Base-by-base conservation (phyloP, 2,329 filamentous ascomycete species). In the Alternaria sp. region DNA sequence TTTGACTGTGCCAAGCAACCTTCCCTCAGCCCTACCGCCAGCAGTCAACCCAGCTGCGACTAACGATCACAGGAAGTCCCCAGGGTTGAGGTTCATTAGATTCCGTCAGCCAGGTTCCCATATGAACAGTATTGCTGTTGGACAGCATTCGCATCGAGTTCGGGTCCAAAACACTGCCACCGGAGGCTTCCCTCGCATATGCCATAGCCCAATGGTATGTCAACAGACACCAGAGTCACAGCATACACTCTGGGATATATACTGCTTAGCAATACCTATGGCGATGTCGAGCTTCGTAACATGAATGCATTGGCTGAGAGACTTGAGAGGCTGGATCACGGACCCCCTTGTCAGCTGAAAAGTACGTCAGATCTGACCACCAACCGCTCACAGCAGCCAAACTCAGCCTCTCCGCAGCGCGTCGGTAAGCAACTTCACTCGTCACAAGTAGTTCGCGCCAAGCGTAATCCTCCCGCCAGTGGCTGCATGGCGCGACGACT, bases 281-380 rank as follows among this genome's bases (percentile, higher is more conserved):
- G 10, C 14, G 12, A 47, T 14, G 8, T 18, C 15, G 4, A 23
- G 14, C 4, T 28, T 62, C 18, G 20, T 14, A 47, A 15, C 18
- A 12, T 30, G 20, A 37, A 20, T 25, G 41, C 8, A 54, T 62
- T 58, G 46, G 55, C n/a, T 54, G 41, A 30, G 21, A 54, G 14
- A 47, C 14, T 33, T 33, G 28, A 41, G n/a, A 37, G 46, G 41
- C 28, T 30, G 41, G 11, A n/a, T 23, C 37, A n/a, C 12, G 41
- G n/a, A 8, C 28, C 37, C 55, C 43, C 49, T 49, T 23, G 43
- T 54, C 60, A 59, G 55, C 60, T 62, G 60, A 62, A 45, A 33
- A 5, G 56, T 62, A 54, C 55, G 60, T 62, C 47, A 62, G 60
- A 59, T 54, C 60, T 59, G 60, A 55, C 47, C 55, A 54, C 50